Evolutionary conservation across 139 green algal genomes (phyloP), one percentile per base, ranked within the genome.

Genomic region (Tetradesmus lagerheimii): DNA sequence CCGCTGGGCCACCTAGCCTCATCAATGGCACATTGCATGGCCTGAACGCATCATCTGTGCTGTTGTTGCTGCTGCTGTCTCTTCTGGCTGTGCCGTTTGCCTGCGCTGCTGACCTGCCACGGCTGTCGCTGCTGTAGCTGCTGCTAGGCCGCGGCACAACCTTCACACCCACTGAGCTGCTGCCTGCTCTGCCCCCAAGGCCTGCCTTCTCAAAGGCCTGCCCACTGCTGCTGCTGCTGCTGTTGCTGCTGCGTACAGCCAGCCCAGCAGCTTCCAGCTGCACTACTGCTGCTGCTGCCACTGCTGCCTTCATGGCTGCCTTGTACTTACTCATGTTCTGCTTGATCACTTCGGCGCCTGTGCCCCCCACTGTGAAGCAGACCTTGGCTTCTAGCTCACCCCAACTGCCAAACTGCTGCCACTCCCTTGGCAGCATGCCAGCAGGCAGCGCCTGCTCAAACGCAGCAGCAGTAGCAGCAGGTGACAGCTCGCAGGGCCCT

Each of bases 131-230:
- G 38, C 38, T 37, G 34, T 38, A 11, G 31, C 71, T 79, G 29
- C 71, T 79, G 1, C 50, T 53, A 2, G 82, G 43, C 29, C n/a
- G 38, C 4, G 75, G 82, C 23, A 39, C 91, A n/a, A 81, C 89
- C 11, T 37, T 38, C 0, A 6, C 3, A 41, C 12, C 71, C n/a
- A 0, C 50, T 75, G n/a, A 14, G 27, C 50, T 62, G 35, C 39
- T n/a, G 15, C 81, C 81, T 23, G 64, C 45, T 11, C n/a, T n/a
- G n/a, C n/a, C n/a, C n/a, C 35, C 80, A n/a, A 16, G 37, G 43
- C 80, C 80, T 31, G 29, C 45, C 45, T 75, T 71, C 2, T 39
- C 80, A 12, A 20, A 75, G 66, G 29, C 71, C n/a, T 79, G n/a
- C 18, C 71, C 29, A 9, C 71, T 79, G 71, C 20, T 79, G 71